Evolutionary conservation across 345 rosid genomes (phyloP).

Genomic region (Lumnitzera littorea): DNA sequence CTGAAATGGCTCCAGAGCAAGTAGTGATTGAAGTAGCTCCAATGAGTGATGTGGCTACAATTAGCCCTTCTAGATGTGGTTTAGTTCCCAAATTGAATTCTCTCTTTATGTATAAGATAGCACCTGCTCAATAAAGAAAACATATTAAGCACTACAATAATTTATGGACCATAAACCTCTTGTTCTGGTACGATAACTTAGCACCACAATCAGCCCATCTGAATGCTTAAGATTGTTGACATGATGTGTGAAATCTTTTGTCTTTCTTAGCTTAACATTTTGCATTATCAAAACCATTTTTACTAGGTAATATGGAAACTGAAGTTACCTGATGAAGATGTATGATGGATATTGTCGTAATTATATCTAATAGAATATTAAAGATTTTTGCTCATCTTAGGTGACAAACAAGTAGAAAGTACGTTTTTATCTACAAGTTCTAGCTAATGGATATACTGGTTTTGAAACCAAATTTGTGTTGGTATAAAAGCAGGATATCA

Average conservation of each 20-base stretch:
- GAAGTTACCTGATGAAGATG: background rate
- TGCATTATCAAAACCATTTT: too few relatives aligned
- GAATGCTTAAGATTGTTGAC: too few relatives aligned
- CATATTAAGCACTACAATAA: background rate
- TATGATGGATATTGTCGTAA: background rate
- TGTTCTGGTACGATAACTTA: background rate
- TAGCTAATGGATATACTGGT: too few relatives aligned
- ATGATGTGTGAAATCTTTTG: too few relatives aligned
- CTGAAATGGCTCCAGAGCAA: background rate
- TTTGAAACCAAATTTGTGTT: too few relatives aligned
- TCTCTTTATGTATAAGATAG: conserved; percentile 80
- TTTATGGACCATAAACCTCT: background rate
- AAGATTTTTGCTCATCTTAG: too few relatives aligned
- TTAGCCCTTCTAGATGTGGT: conserved; percentile 78
- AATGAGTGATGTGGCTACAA: conserved; percentile 89
- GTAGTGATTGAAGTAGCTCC: conserved; percentile 87
- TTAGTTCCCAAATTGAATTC: conserved; percentile 68
- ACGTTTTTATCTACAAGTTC: too few relatives aligned
- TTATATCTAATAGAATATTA: too few relatives aligned
- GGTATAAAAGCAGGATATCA: too few relatives aligned
- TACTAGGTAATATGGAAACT: background rate
- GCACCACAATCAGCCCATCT: background rate
- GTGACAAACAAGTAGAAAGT: too few relatives aligned
- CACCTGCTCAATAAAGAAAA: conserved; percentile 44
- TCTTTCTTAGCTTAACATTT: too few relatives aligned